A percentile compares a stretch with the other conserved stretches of the same genome.
These are phyloP conservation scores for Diaporthe destruens DNA, from an alignment of 2,329 filamentous ascomycete species.

Conservation along the genomic window DNA sequence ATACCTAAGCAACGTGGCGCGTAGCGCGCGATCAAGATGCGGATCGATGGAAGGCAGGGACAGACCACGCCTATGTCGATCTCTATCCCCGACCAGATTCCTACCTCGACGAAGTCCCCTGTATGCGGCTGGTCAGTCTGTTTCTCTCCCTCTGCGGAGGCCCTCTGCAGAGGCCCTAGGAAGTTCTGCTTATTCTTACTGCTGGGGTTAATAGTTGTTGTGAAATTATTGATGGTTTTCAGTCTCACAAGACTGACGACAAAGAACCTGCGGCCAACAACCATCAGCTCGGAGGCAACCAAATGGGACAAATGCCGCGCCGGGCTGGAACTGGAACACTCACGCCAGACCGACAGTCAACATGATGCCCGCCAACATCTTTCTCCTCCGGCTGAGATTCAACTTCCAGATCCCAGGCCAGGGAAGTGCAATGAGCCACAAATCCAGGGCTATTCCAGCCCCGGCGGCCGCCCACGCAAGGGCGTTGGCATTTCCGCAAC, in stretches of 20 bases:
- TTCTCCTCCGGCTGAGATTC: slow-evolving; percentile 56
- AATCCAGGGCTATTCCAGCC: slow-evolving; percentile 56
- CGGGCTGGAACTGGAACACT: neutral
- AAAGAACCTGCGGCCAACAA: neutral
- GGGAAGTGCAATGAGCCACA: slow-evolving; percentile 55
- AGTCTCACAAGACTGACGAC: slow-evolving; percentile 22
- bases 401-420: slow-evolving; percentile 54
- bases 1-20: slow-evolving; percentile 15
- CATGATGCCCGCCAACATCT: slow-evolving; percentile 53
- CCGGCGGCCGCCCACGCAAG: slow-evolving; percentile 50
- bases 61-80: slow-evolving; percentile 51
- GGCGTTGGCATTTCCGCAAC: slow-evolving; percentile 50
- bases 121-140: neutral
- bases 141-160: rapidly evolving
- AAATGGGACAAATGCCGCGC: neutral
- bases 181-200: neutral
- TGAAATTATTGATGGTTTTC: slow-evolving; percentile 1
- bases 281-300: neutral
- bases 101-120: slow-evolving; percentile 42
- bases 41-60: slow-evolving; percentile 51
- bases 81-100: slow-evolving; percentile 51
- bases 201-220: slow-evolving; percentile 9
- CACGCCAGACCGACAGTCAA: slow-evolving; percentile 52
- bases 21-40: slow-evolving; percentile 48
- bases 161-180: no score